Evolutionary conservation across 148 eudicot genomes (phyloP).

Genomic region (Vaccinium macrocarpon): DNA sequence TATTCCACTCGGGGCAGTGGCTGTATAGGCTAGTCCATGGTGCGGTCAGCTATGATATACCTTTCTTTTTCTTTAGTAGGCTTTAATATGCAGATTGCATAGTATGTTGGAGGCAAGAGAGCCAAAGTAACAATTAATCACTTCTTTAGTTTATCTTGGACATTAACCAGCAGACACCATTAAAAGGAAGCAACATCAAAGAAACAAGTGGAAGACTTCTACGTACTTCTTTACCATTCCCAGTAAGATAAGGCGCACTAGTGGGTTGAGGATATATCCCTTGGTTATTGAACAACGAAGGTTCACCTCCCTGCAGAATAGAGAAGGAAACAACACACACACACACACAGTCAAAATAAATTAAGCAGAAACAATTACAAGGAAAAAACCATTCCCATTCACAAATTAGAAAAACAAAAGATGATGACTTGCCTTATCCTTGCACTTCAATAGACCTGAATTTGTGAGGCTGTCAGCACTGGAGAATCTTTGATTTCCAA

Average conservation of each 20-base stretch:
- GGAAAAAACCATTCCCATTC: not conserved
- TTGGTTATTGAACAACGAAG: constrained; percentile 79
- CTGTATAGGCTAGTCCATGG: too few relatives aligned
- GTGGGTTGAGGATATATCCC: constrained; percentile 86
- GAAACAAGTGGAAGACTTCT: not conserved
- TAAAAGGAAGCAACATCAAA: constrained; percentile 11
- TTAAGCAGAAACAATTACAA: not conserved
- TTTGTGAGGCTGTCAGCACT: constrained; percentile 48
- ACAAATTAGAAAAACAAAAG: constrained; percentile 11
- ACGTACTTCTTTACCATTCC: constrained; percentile 45
- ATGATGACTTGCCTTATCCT: constrained; percentile 68
- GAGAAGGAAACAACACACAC: not conserved
- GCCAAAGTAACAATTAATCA: not conserved
- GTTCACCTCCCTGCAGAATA: constrained; percentile 59
- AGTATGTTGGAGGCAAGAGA: not conserved
- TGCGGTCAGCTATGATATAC: too few relatives aligned
- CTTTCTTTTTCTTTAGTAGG: too few relatives aligned
- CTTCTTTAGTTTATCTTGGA: not conserved
- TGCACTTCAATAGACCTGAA: constrained; percentile 78
- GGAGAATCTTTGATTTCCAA: constrained; percentile 81
- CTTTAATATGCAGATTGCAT: not conserved
- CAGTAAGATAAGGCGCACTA: constrained; percentile 43
- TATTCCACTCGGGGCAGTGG: too few relatives aligned
- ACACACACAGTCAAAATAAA: not conserved
- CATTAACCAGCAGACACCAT: not conserved